These are phyloP conservation scores for Azolla pinnata DNA, from an alignment of 75 land plant species.

Conservation along the genomic window DNA sequence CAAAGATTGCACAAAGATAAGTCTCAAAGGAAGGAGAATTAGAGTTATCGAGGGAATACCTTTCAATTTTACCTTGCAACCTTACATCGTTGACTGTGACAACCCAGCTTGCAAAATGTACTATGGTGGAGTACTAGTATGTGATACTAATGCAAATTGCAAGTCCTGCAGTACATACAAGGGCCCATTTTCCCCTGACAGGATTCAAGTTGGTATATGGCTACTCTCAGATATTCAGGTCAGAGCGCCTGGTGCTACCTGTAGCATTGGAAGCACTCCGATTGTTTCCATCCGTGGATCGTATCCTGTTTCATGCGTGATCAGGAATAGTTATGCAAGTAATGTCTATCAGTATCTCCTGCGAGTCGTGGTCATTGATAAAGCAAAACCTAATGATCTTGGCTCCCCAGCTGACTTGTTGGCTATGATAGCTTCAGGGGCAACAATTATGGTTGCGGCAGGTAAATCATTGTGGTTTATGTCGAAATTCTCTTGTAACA, in stretches of 20 bases:
- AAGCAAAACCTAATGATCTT: background rate
- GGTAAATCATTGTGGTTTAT: background rate
- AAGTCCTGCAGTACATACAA: background rate
- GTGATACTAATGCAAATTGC: background rate
- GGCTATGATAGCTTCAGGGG: background rate
- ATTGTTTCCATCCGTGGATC: background rate
- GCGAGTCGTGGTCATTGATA: background rate
- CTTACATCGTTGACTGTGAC: background rate
- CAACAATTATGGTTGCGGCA: background rate
- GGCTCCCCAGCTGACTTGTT: background rate
- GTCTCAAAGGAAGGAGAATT: background rate
- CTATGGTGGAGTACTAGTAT: background rate
- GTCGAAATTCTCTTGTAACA: background rate
- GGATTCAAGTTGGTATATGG: constrained; percentile 2
- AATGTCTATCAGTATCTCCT: background rate
- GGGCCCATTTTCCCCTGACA: background rate
- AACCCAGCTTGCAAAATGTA: background rate
- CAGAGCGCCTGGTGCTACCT: constrained; percentile 1
- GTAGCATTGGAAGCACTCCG: background rate
- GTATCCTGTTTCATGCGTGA: background rate
- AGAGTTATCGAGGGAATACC: background rate
- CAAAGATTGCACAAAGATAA: background rate
- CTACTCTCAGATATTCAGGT: background rate
- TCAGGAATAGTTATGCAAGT: background rate
- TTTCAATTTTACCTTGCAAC: background rate